phyloP scores from a whole-genome alignment of 2,329 filamentous ascomycete genomes.

The Penicillium sp. region DNA sequence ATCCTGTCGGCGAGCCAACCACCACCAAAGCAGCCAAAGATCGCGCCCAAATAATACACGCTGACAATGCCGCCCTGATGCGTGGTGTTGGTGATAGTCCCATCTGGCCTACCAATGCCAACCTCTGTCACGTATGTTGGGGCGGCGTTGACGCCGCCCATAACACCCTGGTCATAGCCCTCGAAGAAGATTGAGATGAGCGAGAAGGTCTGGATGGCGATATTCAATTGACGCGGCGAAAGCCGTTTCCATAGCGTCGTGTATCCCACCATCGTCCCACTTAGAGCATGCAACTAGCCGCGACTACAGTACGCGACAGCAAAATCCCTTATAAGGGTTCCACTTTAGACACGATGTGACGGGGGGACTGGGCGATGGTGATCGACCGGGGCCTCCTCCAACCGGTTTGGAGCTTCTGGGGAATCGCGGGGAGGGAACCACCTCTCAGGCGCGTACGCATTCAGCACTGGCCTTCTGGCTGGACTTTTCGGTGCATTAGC shows the following conservation, averaged over 20 bases:
- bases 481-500: not conserved
- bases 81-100: slow-evolving; percentile 55
- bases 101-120: slow-evolving; percentile 54
- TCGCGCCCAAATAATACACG: slow-evolving; percentile 60
- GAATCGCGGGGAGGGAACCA: not conserved
- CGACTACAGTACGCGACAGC: not conserved
- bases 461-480: slow-evolving; percentile 13
- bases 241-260: slow-evolving; percentile 52
- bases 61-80: slow-evolving; percentile 61
- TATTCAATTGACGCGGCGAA: slow-evolving; percentile 51
- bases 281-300: not conserved
- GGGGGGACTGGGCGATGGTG: not conserved
- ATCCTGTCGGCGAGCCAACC: slow-evolving; percentile 59
- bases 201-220: slow-evolving; percentile 44
- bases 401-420: not conserved
- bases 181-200: slow-evolving; percentile 46
- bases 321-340: not conserved
- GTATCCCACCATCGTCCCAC: slow-evolving; percentile 42
- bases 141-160: slow-evolving; percentile 57
- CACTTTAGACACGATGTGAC: not conserved
- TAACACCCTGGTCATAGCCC: slow-evolving; percentile 63
- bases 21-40: slow-evolving; percentile 58
- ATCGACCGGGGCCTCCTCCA: not conserved
- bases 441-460: slow-evolving; percentile 28
- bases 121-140: slow-evolving; percentile 48